Conservation (phyloP, 2,329 filamentous ascomycete species). For the Pseudogymnoascus sp. region DNA sequence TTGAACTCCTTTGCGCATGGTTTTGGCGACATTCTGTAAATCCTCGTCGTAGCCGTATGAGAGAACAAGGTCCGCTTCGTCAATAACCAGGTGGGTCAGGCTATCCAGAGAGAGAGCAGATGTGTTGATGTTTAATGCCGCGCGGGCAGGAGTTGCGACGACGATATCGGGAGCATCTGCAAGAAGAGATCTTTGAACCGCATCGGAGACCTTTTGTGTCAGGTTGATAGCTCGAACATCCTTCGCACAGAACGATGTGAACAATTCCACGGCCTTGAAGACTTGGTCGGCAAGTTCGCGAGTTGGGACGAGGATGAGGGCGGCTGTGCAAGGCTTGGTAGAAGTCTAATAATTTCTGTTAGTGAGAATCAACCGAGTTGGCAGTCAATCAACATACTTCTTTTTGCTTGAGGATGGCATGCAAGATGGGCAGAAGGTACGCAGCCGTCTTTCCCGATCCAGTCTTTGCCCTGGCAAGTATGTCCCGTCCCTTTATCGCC, state of each 20-base stretch:
- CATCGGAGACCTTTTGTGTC: constrained; percentile 81
- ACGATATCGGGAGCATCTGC: constrained; percentile 82
- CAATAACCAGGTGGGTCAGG: constrained; percentile 70
- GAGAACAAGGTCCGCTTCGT: constrained; percentile 88
- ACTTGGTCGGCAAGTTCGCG: constrained; percentile 92
- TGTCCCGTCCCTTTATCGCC: constrained; percentile 78
- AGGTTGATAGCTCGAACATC: constrained; percentile 77
- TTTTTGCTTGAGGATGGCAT: constrained; percentile 75
- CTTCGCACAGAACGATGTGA: constrained; percentile 77
- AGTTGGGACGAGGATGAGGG: constrained; percentile 88
- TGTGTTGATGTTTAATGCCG: constrained; percentile 67
- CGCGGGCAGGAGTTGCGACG: constrained; percentile 82
- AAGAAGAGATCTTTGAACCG: constrained; percentile 78
- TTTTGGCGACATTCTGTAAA: constrained; percentile 67
- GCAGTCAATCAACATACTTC: constrained; percentile 36
- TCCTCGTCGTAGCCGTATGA: constrained; percentile 94
- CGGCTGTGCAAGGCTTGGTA: constrained; percentile 50
- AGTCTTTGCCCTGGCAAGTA: constrained; percentile 86
- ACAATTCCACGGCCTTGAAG: constrained; percentile 65
- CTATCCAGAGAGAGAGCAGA: constrained; percentile 62
- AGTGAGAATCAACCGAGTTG: constrained; percentile 7
- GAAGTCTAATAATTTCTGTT: constrained; percentile 35
- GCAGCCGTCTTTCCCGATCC: constrained; percentile 97
- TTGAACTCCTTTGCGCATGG: constrained; percentile 77
- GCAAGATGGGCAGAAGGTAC: constrained; percentile 82